Conservation (phyloP, 129 eudicot genomes). For the Logfia minima region DNA sequence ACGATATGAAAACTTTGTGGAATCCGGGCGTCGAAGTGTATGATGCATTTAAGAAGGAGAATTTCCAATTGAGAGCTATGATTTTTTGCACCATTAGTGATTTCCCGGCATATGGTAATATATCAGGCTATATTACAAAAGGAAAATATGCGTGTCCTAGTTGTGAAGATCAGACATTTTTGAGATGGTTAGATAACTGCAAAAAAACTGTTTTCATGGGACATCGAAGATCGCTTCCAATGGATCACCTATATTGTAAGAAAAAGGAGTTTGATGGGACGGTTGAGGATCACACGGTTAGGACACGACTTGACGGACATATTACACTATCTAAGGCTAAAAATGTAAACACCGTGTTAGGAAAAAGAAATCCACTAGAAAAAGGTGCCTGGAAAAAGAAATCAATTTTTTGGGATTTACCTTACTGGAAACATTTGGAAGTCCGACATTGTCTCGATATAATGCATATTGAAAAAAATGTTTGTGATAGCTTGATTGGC, state of each 20-base stretch:
- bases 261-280: neutral
- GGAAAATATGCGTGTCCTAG: too few species aligned
- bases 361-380: neutral
- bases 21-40: too few species aligned
- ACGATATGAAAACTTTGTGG: too few species aligned
- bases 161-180: too few species aligned
- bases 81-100: too few species aligned
- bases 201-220: neutral
- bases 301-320: neutral
- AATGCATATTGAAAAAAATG: neutral
- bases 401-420: neutral
- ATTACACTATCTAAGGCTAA: neutral
- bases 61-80: too few species aligned
- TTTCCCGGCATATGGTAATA: too few species aligned
- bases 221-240: neutral
- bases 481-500: slow-evolving; percentile 5
- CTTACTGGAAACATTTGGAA: neutral
- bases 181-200: neutral
- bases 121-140: too few species aligned
- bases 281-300: neutral
- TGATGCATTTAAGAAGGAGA: too few species aligned
- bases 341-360: neutral
- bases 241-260: neutral
- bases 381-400: neutral
- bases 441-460: neutral